Evolutionary conservation across 2,329 filamentous ascomycete species (phyloP).

Genomic region (Botrytis hyacinthi): DNA sequence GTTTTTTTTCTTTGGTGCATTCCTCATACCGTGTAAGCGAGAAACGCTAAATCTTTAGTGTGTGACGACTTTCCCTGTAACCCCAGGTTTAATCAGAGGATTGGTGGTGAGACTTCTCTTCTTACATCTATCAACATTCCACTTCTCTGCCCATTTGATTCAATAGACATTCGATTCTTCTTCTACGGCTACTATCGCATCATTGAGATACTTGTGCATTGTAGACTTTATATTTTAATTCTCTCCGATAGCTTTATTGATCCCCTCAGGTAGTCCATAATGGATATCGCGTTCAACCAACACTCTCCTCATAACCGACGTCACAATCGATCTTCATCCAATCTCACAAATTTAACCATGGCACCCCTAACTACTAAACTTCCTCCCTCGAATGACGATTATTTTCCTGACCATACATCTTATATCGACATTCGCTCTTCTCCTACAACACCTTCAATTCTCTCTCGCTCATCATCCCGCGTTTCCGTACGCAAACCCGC

Average conservation of each 20-base stretch:
- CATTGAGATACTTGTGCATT: neutral
- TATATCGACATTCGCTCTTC: slow-evolving; percentile 63
- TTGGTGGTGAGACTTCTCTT: slow-evolving; percentile 18
- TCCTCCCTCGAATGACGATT: slow-evolving; percentile 54
- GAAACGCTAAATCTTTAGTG: neutral
- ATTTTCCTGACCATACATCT: slow-evolving; percentile 46
- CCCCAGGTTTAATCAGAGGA: slow-evolving; percentile 17
- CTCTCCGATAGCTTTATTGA: neutral
- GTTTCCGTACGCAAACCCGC: slow-evolving; percentile 44
- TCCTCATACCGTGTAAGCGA: neutral
- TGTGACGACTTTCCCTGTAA: neutral
- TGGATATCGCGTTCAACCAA: slow-evolving; percentile 62
- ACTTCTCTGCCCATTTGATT: slow-evolving; percentile 10
- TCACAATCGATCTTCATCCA: slow-evolving; percentile 58
- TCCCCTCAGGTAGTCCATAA: slow-evolving; percentile 31
- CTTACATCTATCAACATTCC: neutral
- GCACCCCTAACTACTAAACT: slow-evolving; percentile 63
- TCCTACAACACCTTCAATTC: slow-evolving; percentile 61
- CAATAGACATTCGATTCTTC: slow-evolving; percentile 14
- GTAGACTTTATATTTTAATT: neutral
- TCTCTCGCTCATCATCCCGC: slow-evolving; percentile 56
- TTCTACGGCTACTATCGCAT: neutral
- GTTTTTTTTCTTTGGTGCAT: slow-evolving; percentile 16
- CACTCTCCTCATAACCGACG: slow-evolving; percentile 56
- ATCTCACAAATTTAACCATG: slow-evolving; percentile 59